Base-by-base conservation (phyloP, 2,329 filamentous ascomycete species). In the Xylariaceae sp. region DNA sequence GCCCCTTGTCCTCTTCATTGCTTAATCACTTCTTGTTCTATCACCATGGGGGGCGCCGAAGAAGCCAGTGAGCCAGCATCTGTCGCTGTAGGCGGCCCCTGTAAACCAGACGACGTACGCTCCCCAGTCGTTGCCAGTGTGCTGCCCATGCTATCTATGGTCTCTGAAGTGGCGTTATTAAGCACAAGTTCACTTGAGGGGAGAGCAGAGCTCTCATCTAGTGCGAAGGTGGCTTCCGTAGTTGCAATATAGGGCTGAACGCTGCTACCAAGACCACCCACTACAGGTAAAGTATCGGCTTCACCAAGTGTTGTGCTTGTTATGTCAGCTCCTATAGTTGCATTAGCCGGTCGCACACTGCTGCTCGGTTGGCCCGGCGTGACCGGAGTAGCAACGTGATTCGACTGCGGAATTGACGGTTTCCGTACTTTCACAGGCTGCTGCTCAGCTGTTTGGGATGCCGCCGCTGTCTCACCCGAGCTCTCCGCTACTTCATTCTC, bases 151-250 rank as follows among this genome's bases (percentile, higher is more conserved):
- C 16, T 21, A 29, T 35, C 9, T 43, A 43, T 10, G 10, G 27
- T 27, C 36, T 21, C 20, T 27, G 20, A 18, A 20, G 29, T 20
- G 16, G 23, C 16, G 7, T 26, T 52, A 15, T 15, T 30, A 11
- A 15, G 6, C 23, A 43, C 26, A 3, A 29, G 47, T 20, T 27
- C 35, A 39, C 36, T 30, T 33, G 29, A 39, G 11, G 26, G 6
- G 26, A 30, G 30, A 30, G 32, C n/a, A 30, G 43, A 26, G 2
- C 43, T 39, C 26, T 27, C 41, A 40, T 48, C 53, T 23, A 58
- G 36, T 24, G 40, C 46, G 18, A 55, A 52, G 18, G 50, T 57
- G 11, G 43, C 42, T 18, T 32, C 50, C 18, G 56, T 57, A 42
- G 57, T 59, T 27, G 53, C 45, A 29, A 44, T 9, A 41, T 45